Evolutionary conservation across 495 filamentous ascomycete genomes (phyloP).

Genomic region (Podospora pseudopauciseta): DNA sequence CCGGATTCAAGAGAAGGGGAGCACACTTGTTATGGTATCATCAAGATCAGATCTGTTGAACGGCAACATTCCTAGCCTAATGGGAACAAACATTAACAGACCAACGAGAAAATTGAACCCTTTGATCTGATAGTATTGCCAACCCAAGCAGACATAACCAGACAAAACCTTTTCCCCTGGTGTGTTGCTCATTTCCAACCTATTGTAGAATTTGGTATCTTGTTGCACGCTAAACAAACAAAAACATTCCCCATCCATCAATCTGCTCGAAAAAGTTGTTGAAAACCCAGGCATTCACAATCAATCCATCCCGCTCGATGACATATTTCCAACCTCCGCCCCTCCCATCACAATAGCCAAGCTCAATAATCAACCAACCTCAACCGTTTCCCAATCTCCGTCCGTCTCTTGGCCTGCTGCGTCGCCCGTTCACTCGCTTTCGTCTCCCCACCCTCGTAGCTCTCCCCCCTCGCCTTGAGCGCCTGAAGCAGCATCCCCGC

Average conservation of each 20-base stretch:
- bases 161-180: too few species aligned
- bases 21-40: too few species aligned
- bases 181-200: neutral
- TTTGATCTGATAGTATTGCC: too few species aligned
- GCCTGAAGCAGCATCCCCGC: conserved; percentile 89
- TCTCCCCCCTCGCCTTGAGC: conserved; percentile 58
- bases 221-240: neutral
- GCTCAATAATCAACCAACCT: conserved; percentile 67
- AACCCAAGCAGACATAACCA: too few species aligned
- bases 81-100: too few species aligned
- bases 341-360: neutral
- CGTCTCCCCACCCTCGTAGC: conserved; percentile 39
- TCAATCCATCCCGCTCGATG: too few species aligned
- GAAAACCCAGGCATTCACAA: neutral
- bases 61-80: too few species aligned
- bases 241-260: neutral
- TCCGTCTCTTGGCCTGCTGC: conserved; percentile 49
- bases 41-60: too few species aligned
- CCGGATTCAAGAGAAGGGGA: too few species aligned
- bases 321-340: neutral
- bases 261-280: neutral
- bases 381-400: conserved; percentile 74
- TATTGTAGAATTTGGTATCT: neutral
- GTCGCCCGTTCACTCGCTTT: conserved; percentile 47
- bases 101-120: too few species aligned